Percentiles rank a stretch among this genome's conserved stretches.
phyloP scores from a whole-genome alignment of 1,284 basidiomycete species.

The Austroboletus olivaceoglutinosus region DNA sequence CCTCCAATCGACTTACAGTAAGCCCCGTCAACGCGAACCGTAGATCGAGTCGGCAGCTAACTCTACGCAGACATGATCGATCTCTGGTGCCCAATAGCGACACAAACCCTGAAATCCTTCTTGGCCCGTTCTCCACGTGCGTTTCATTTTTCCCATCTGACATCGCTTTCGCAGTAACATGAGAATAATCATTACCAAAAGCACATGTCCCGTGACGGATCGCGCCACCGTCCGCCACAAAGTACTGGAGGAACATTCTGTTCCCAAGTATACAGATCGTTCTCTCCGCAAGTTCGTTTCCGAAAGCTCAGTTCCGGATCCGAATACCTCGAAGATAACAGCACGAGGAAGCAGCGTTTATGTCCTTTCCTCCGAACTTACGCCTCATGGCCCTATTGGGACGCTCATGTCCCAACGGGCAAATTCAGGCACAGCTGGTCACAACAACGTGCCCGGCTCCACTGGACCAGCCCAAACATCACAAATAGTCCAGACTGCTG shows the following conservation, averaged over 20 bases:
- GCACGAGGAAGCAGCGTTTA: conserved; percentile 2
- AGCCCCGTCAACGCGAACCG: neutral
- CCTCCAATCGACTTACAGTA: conserved; percentile 8
- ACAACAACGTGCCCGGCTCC: conserved; percentile 11
- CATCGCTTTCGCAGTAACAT: conserved; percentile 1
- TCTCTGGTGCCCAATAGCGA: no score
- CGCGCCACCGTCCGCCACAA: conserved; percentile 4
- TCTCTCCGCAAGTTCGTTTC: neutral
- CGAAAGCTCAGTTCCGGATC: neutral
- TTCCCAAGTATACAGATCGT: neutral
- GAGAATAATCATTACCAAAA: neutral
- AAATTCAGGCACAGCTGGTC: neutral
- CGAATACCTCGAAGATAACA: conserved; percentile 2
- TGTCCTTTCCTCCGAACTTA: neutral
- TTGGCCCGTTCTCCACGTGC: conserved; percentile 8
- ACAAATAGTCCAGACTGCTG: neutral
- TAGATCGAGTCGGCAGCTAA: neutral
- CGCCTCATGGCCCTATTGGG: neutral
- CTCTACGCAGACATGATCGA: neutral
- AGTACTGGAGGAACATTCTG: neutral
- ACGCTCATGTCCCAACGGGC: neutral
- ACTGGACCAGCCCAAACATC: conserved; percentile 5
- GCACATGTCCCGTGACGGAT: neutral
- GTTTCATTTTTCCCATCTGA: conserved; percentile 5
- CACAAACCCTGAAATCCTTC: no score